These are phyloP conservation scores for Coniophora puteana DNA, from an alignment of 1,284 basidiomycete species.

Conservation along the genomic window DNA sequence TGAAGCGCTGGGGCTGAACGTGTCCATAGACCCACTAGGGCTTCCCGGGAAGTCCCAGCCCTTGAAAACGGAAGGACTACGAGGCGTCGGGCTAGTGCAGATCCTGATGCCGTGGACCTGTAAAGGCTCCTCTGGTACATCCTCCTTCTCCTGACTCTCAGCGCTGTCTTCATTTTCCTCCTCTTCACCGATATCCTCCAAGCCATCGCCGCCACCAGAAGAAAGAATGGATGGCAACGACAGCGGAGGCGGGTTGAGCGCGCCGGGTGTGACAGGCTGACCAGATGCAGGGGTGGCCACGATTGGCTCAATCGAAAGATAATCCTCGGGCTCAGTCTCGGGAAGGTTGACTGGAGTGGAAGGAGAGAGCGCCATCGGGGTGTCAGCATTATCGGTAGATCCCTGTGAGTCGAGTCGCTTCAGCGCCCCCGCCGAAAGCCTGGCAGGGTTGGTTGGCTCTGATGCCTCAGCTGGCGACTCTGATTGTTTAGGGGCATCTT, in stretches of 20 bases:
- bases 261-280: slow-evolving; percentile 24
- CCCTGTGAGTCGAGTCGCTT: no score
- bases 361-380: not conserved
- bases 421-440: no score
- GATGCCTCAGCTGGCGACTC: no score
- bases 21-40: no score
- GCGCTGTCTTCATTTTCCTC: slow-evolving; percentile 35
- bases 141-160: slow-evolving; percentile 10
- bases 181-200: slow-evolving; percentile 55
- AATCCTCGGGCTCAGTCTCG: not conserved
- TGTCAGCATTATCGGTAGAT: no score
- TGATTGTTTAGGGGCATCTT: no score
- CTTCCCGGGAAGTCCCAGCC: no score
- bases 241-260: slow-evolving; percentile 31
- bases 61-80: slow-evolving; percentile 17
- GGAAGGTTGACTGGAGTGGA: not conserved
- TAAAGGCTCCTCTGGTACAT: slow-evolving; percentile 20
- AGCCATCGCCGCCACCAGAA: slow-evolving; percentile 27
- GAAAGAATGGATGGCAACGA: slow-evolving; percentile 32
- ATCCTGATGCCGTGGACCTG: slow-evolving; percentile 62
- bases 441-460: no score
- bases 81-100: slow-evolving; percentile 36
- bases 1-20: slow-evolving; percentile 14
- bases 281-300: slow-evolving; percentile 30
- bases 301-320: slow-evolving; percentile 24